Percentiles rank a stretch among this genome's conserved stretches.
These are phyloP conservation scores for Leersia perrieri DNA, from an alignment of 176 grass and related monocot genomes.

Conservation along the genomic window DNA sequence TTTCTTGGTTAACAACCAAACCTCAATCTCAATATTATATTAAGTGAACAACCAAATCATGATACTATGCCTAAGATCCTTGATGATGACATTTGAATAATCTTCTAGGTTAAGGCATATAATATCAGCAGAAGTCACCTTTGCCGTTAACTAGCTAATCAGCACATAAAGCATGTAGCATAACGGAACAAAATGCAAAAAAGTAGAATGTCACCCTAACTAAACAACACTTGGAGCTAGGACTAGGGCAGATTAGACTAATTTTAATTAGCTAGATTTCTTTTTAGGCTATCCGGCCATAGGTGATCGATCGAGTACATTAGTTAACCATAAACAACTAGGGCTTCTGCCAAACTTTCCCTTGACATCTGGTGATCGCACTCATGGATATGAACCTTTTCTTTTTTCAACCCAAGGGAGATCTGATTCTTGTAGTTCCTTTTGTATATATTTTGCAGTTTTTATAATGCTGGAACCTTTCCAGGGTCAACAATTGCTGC, in stretches of 20 bases:
- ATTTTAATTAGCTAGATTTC: not conserved
- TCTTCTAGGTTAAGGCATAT: constrained; percentile 7
- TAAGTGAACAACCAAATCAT: constrained; percentile 1
- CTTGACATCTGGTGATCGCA: constrained; percentile 38
- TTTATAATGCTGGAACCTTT: constrained; percentile 29
- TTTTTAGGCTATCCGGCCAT: not conserved
- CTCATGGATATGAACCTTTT: constrained; percentile 28
- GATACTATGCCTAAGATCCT: constrained; percentile 26
- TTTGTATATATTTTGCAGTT: not conserved
- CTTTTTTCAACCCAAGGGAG: not conserved
- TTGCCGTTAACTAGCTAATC: constrained; percentile 46
- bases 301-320: not conserved
- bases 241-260: constrained; percentile 2
- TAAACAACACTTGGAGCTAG: constrained; percentile 15
- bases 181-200: constrained; percentile 40
- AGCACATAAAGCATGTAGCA: not conserved
- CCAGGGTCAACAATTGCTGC: constrained; percentile 56
- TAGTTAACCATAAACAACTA: constrained; percentile 28
- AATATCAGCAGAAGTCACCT: constrained; percentile 8
- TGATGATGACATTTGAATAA: constrained; percentile 17
- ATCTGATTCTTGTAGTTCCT: constrained; percentile 16
- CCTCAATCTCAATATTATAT: constrained; percentile 27
- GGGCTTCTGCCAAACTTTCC: constrained; percentile 33
- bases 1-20: constrained; percentile 33
- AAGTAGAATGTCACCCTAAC: constrained; percentile 30